Base-by-base conservation (phyloP, 2,329 filamentous ascomycete species). In the Colletotrichum viniferum region DNA sequence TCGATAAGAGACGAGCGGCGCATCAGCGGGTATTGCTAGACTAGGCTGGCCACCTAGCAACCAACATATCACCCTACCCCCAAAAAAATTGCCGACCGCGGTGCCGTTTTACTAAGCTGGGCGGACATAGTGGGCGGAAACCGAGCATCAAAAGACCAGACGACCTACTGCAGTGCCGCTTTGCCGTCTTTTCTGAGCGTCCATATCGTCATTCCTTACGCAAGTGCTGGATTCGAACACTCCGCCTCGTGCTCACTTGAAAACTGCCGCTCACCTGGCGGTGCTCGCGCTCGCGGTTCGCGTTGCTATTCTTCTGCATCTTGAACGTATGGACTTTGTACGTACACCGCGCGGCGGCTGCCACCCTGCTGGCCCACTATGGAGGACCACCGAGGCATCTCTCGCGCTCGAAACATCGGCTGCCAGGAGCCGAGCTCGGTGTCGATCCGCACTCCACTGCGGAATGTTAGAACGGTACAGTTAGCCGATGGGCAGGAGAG, bases 381-480 rank as follows among this genome's bases (percentile, higher is more conserved):
- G 36, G 36, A 52, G 12, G 43, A 34, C 72, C n/a, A 69, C 68
- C 72, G 68, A 74, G 72, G 68, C 61, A 71, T 61, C 61, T 75
- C 70, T 69, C 58, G 43, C 56, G 36, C 38, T 73, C 69, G 69
- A 74, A 74, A 60, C 73, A 73, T 73, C 48, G 69, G 73, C 43
- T 52, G n/a, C 48, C 63, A 56, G 64, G 43, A 65, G 69, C 73
- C 73, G 73, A 76, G 64, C 69, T 71, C 73, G 63, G 73, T 69
- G 48, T 73, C 69, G 73, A 76, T 76, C 73, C 69, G 58, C 69
- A 69, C 73, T 73, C 73, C 69, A 76, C 69, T 60, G 63, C 69
- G 58, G 73, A 73, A 68, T 63, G 69, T 48, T 69, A 62, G 73
- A 73, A 68, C 69, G 69, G 58, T 69, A 62, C 56, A 64, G 28